Percentiles rank a stretch among this genome's conserved stretches.
These are phyloP conservation scores for Neltuma alba DNA, from an alignment of 306 rosid genomes.

Conservation along the genomic window DNA sequence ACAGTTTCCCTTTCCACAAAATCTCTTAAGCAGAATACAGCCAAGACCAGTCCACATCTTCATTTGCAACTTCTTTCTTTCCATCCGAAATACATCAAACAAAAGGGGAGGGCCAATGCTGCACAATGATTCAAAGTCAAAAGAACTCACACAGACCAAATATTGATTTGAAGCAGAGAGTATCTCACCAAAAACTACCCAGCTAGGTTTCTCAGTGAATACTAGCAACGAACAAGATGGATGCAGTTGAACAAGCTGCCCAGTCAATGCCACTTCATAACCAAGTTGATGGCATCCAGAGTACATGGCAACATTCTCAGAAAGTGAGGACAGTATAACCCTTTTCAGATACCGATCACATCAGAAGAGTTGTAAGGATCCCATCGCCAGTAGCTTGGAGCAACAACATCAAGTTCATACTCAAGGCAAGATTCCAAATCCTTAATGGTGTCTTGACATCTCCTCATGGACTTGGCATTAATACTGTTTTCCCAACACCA, in stretches of 20 bases:
- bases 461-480: slow-evolving; percentile 91
- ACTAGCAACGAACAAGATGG: slow-evolving; percentile 89
- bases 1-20: slow-evolving; percentile 80
- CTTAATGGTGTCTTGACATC: slow-evolving; percentile 76
- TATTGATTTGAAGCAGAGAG: slow-evolving; percentile 70
- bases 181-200: slow-evolving; percentile 91
- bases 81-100: slow-evolving; percentile 68
- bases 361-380: slow-evolving; percentile 51
- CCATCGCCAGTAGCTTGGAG: slow-evolving; percentile 82
- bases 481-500: slow-evolving; percentile 99
- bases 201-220: slow-evolving; percentile 79
- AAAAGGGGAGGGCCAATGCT: slow-evolving; percentile 63
- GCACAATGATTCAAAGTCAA: slow-evolving; percentile 60
- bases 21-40: slow-evolving; percentile 62
- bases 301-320: slow-evolving; percentile 94
- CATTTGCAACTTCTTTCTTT: slow-evolving; percentile 55
- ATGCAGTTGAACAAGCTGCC: slow-evolving; percentile 78
- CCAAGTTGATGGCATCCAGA: slow-evolving; percentile 80
- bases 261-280: slow-evolving; percentile 84
- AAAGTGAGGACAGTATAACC: slow-evolving; percentile 80
- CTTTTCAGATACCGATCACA: slow-evolving; percentile 58
- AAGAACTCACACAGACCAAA: slow-evolving; percentile 75
- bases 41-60: slow-evolving; percentile 73
- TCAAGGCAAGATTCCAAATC: slow-evolving; percentile 79
- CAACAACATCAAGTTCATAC: slow-evolving; percentile 59